These are phyloP conservation scores for Thermothelomyces thermophilus DNA, from an alignment of 2,329 filamentous ascomycete genomes.

Conservation along the genomic window DNA sequence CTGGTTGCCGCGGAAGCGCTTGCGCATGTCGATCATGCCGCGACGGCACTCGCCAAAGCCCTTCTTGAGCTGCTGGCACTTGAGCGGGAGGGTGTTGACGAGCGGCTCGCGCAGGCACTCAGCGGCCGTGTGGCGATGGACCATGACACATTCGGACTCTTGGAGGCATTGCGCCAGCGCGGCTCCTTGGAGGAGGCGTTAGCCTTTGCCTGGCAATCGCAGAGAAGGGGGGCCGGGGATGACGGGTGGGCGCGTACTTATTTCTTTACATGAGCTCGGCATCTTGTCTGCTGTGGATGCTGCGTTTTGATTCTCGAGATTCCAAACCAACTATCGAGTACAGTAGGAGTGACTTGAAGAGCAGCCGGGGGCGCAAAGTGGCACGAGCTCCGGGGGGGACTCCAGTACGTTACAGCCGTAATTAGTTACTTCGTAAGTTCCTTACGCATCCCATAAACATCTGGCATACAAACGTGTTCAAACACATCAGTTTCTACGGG, in stretches of 20 bases:
- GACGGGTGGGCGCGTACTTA: slow-evolving; percentile 55
- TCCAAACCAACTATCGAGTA: not conserved
- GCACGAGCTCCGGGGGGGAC: not conserved
- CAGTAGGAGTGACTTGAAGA: too few relatives aligned
- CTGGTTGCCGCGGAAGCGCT: slow-evolving; percentile 91
- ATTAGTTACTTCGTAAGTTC: too few relatives aligned
- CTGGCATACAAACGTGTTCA: too few relatives aligned
- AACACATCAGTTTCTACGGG: too few relatives aligned
- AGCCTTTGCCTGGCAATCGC: too few relatives aligned
- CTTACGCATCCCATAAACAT: too few relatives aligned
- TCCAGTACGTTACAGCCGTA: too few relatives aligned
- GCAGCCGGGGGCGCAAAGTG: not conserved
- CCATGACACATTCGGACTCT: slow-evolving; percentile 92
- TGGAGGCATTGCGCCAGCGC: slow-evolving; percentile 93
- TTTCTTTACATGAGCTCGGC: slow-evolving; percentile 95
- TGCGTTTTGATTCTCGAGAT: not conserved
- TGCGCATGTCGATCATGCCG: slow-evolving; percentile 97
- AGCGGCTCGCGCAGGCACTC: slow-evolving; percentile 85
- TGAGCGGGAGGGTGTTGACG: slow-evolving; percentile 70
- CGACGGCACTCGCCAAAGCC: slow-evolving; percentile 93
- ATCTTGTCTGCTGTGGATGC: slow-evolving; percentile 34
- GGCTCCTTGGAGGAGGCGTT: slow-evolving; percentile 54
- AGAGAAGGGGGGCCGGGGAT: not conserved
- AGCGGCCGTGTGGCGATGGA: slow-evolving; percentile 75
- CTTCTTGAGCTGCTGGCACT: slow-evolving; percentile 89